Evolutionary conservation across 2,329 filamentous ascomycete species (phyloP).

Genomic region (Botryotinia globosa): DNA sequence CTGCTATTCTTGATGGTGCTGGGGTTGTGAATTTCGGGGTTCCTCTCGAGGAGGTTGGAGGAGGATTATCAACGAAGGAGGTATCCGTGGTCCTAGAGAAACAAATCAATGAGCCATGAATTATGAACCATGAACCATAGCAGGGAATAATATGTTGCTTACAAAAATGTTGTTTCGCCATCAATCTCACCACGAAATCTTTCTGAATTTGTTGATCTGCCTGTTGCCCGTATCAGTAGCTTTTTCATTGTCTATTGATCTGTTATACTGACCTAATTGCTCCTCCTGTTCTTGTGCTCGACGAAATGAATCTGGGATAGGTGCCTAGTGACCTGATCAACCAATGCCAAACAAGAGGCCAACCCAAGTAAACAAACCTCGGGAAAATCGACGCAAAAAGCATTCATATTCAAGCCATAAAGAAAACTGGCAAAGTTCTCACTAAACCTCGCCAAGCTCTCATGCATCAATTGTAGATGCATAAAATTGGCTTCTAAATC

Average conservation of each 20-base stretch:
- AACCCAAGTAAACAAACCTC: constrained; percentile 59
- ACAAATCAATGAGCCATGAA: constrained; percentile 23
- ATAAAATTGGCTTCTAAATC: constrained; percentile 97
- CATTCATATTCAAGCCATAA: constrained; percentile 98
- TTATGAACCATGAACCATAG: constrained; percentile 1
- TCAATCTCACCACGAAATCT: constrained; percentile 45
- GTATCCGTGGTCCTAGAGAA: constrained; percentile 77
- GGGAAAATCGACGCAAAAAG: constrained; percentile 95
- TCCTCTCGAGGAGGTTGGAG: constrained; percentile 54
- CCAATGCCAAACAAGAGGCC: background rate
- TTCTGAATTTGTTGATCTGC: constrained; percentile 40
- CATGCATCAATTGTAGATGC: constrained; percentile 95
- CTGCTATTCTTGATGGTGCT: constrained; percentile 34
- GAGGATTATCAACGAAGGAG: constrained; percentile 87
- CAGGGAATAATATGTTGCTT: constrained; percentile 38
- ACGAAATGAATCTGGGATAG: constrained; percentile 78
- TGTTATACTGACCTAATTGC: constrained; percentile 42
- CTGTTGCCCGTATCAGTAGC: constrained; percentile 26
- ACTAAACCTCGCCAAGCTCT: constrained; percentile 87
- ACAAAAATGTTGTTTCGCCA: constrained; percentile 82
- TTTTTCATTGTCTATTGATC: background rate
- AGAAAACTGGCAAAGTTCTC: constrained; percentile 95
- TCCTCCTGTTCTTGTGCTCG: constrained; percentile 59
- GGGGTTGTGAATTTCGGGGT: constrained; percentile 43
- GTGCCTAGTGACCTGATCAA: constrained; percentile 55